Evolutionary conservation across 305 asterid genomes (phyloP).

Genomic region (Striga hermonthica): DNA sequence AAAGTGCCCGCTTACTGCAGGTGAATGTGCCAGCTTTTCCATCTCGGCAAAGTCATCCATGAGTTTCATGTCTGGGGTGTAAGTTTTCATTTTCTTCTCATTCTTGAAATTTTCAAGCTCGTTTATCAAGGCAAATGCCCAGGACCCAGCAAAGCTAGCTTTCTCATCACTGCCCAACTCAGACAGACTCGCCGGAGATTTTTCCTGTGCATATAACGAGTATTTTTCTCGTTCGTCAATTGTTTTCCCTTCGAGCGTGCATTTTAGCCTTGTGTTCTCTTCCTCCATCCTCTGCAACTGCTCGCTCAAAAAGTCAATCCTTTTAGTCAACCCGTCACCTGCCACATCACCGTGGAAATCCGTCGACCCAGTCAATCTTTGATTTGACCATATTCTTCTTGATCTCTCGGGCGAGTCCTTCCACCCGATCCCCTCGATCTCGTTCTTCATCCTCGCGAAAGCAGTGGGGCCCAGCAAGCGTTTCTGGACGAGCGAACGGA

Average conservation of each 20-base stretch:
- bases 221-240: constrained; percentile 38
- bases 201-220: constrained; percentile 30
- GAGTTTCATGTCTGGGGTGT: constrained; percentile 65
- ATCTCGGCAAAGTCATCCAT: constrained; percentile 95
- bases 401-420: background rate
- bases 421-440: background rate
- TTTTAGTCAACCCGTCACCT: background rate
- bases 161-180: constrained; percentile 67
- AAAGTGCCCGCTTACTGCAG: constrained; percentile 30
- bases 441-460: background rate
- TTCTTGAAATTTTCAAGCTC: constrained; percentile 59
- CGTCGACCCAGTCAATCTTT: background rate
- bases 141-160: constrained; percentile 60
- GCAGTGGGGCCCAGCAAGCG: background rate
- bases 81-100: constrained; percentile 39
- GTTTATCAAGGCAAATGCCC: constrained; percentile 45
- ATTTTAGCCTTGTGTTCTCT: background rate
- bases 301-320: background rate
- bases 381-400: background rate
- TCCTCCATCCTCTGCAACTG: constrained; percentile 2
- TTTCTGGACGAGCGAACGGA: background rate
- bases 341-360: background rate
- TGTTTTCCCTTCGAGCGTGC: constrained; percentile 34
- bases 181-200: constrained; percentile 40
- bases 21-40: constrained; percentile 65